Evolutionary conservation across 148 eudicot species (phyloP).

Genomic region (Vaccinium myrtillus): DNA sequence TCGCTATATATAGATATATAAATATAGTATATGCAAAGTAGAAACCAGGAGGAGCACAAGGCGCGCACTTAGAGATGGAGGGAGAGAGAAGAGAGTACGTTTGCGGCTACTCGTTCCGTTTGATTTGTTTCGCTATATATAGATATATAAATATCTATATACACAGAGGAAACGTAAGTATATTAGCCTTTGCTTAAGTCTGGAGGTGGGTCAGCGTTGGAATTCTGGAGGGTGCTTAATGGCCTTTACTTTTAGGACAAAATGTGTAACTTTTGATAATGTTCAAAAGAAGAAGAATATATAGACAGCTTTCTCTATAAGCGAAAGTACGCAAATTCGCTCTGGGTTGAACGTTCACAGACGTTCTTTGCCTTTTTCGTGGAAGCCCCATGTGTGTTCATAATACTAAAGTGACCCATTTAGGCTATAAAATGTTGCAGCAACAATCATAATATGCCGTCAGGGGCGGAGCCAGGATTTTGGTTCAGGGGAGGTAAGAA

Average conservation of each 20-base stretch:
- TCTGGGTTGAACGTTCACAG: background rate
- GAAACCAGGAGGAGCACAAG: background rate
- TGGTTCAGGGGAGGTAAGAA: no score
- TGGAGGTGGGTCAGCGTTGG: background rate
- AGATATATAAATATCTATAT: no score
- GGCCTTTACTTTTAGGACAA: background rate
- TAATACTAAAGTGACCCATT: no score
- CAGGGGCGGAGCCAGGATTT: no score
- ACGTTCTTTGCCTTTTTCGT: background rate
- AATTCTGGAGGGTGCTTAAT: background rate
- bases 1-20: background rate
- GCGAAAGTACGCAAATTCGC: background rate
- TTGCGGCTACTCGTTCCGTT: constrained; percentile 4
- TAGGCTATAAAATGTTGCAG: background rate
- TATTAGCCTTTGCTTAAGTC: no score
- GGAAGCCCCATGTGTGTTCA: background rate
- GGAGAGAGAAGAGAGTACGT: background rate
- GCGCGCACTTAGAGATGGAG: background rate
- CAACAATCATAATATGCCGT: no score
- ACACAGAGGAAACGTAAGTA: no score
- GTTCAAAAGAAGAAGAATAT: background rate
- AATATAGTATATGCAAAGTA: no score
- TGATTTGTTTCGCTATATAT: background rate
- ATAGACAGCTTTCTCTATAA: constrained; percentile 5
- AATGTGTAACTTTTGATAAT: background rate